Conservation (phyloP, 305 asterid species). For the Stenogyne calaminthoides region DNA sequence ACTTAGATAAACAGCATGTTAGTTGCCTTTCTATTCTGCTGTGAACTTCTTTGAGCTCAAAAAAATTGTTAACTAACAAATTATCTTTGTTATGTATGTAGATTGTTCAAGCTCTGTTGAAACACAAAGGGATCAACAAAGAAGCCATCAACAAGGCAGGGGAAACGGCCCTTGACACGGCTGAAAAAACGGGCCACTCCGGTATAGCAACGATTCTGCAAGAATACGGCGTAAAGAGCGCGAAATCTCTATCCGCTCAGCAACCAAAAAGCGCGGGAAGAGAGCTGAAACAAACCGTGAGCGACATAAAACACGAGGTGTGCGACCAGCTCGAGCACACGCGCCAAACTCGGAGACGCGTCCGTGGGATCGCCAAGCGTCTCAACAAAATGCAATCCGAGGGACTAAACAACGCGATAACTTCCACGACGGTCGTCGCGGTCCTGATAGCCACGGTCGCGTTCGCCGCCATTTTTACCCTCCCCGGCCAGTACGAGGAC, state of each 20-base stretch:
- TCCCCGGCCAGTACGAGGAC: constrained; percentile 74
- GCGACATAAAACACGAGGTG: constrained; percentile 82
- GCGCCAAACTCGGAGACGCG: constrained; percentile 58
- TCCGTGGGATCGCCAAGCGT: constrained; percentile 63
- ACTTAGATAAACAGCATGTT: neutral
- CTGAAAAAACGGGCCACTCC: constrained; percentile 53
- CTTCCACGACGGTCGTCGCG: constrained; percentile 78
- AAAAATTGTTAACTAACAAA: neutral
- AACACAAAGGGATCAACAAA: constrained; percentile 46
- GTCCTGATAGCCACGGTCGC: constrained; percentile 85
- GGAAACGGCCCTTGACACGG: constrained; percentile 73
- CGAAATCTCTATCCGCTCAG: constrained; percentile 44
- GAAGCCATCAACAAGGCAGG: constrained; percentile 71
- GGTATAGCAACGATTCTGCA: constrained; percentile 46
- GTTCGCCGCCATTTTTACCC: constrained; percentile 74
- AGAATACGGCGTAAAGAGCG: constrained; percentile 52
- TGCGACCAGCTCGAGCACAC: constrained; percentile 77
- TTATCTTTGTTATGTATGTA: constrained; percentile 27
- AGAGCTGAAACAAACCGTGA: constrained; percentile 74
- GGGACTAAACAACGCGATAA: constrained; percentile 83
- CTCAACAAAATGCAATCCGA: constrained; percentile 74
- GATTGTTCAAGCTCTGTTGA: constrained; percentile 57
- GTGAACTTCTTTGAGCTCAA: neutral
- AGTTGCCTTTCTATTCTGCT: no score
- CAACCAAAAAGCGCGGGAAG: constrained; percentile 42